Percentiles rank a stretch among this genome's conserved stretches.
These are phyloP conservation scores for Neoboletus subvelutipes DNA, from an alignment of 768 basidiomycete genomes.

Conservation along the genomic window DNA sequence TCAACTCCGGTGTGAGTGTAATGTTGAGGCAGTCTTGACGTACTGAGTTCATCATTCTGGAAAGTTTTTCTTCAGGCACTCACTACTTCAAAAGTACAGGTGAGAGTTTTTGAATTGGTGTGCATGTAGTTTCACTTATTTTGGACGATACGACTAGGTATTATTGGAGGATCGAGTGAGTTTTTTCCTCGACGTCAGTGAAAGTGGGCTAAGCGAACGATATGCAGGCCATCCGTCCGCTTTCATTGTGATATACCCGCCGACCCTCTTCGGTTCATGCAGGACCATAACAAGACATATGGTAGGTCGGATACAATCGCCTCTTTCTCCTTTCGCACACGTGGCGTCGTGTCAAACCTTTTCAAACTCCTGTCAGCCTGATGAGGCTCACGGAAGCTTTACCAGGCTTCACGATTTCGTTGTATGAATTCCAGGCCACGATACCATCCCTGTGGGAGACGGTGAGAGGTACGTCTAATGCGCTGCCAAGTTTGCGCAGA, in stretches of 20 bases:
- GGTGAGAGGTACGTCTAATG: conserved; percentile 47
- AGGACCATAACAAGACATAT: conserved; percentile 53
- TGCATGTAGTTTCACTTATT: background rate
- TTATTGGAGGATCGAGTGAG: conserved; percentile 33
- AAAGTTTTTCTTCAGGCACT: conserved; percentile 51
- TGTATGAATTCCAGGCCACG: conserved; percentile 62
- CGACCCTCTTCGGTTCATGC: conserved; percentile 58
- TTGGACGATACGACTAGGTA: conserved; percentile 14
- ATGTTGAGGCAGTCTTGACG: background rate
- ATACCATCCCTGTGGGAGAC: conserved; percentile 63
- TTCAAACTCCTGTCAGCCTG: background rate
- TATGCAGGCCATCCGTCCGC: conserved; percentile 46
- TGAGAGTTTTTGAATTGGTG: conserved; percentile 2
- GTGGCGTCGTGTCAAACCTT: background rate
- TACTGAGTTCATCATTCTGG: background rate
- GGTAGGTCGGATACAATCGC: conserved; percentile 28
- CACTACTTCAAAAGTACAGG: conserved; percentile 32
- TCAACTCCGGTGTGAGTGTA: conserved; percentile 61
- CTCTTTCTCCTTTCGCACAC: background rate
- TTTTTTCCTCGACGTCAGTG: conserved; percentile 32
- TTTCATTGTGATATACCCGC: conserved; percentile 52
- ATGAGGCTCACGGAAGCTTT: background rate
- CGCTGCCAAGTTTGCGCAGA: conserved; percentile 34
- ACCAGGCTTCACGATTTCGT: conserved; percentile 59
- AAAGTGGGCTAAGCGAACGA: conserved; percentile 24